Evolutionary conservation across 371 early-diverging fungal species (phyloP), one percentile per base, ranked within the genome.

Genomic region (Mortierella sp.): DNA sequence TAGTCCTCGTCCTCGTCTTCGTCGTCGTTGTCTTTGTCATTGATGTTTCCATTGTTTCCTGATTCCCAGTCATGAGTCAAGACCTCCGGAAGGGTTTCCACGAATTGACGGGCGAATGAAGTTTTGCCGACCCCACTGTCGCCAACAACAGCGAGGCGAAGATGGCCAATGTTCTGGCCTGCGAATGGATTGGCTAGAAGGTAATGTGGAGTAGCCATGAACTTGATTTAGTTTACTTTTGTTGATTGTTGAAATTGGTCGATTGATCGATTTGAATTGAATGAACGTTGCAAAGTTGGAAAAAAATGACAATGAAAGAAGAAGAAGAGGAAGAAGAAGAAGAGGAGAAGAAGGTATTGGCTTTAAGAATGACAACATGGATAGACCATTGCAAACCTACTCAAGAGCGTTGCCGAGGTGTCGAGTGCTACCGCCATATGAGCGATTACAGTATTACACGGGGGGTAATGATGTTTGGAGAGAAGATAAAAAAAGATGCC

Each of bases 81-180:
- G 10, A 87, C 77, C 57, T 86, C 87, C 14, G 85, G 81, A 18
- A 78, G 54, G n/a, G 85, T 57, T 54, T 70, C 80, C 3, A 76
- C 64, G 28, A 90, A 83, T 63, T 86, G 83, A 22, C 85, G 79
- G 12, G 87, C 85, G 40, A 90, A 65, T 2, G 83, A 75, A n/a
- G 88, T 83, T 77, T 90, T 90, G 24, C 90, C 90, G 62, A 89
- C 84, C 81, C 90, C 89, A 66, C 89, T 88, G 78, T 90, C 90
- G 35, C 90, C 90, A 62, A 88, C 88, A 2, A 90, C 86, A 26
- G 89, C 85, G n/a, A 90, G 80, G 30, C 86, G 81, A 47, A 90
- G 75, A 59, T 81, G 83, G 45, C 87, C 87, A 45, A 85, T 80
- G 67, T 80, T 75, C 43, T 74, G 78, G 28, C 78, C 72, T 12